A percentile compares a stretch with the other conserved stretches of the same genome.
These are phyloP conservation scores for Gaertneriomyces sp. DNA, from an alignment of 192 early-diverging fungal species.

Conservation along the genomic window DNA sequence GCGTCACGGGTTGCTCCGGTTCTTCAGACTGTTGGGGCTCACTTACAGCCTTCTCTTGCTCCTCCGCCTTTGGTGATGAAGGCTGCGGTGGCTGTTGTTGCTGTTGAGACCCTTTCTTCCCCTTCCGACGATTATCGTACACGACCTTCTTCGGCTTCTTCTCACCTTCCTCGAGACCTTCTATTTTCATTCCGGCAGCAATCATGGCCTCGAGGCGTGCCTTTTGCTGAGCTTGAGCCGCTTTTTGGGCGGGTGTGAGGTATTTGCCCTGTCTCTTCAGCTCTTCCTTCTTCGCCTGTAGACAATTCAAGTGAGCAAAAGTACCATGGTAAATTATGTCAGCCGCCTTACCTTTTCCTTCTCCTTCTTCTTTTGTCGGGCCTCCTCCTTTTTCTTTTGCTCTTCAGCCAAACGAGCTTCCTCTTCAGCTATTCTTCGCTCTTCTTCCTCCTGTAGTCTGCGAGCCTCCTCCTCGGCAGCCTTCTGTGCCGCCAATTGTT, in stretches of 20 bases:
- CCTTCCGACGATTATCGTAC: conserved; percentile 75
- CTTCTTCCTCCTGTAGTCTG: conserved; percentile 37
- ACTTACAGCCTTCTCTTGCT: conserved; percentile 34
- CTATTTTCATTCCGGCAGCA: conserved; percentile 73
- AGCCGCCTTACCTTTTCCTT: conserved; percentile 56
- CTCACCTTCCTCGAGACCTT: conserved; percentile 46
- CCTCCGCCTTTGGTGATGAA: conserved; percentile 41
- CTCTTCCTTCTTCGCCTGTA: conserved; percentile 77
- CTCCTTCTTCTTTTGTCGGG: conserved; percentile 74
- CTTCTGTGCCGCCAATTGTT: conserved; percentile 27
- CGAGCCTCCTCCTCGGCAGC: conserved; percentile 77
- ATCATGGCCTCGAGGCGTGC: conserved; percentile 73
- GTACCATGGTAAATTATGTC: not conserved
- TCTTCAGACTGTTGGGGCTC: conserved; percentile 27
- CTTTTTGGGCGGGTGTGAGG: conserved; percentile 89
- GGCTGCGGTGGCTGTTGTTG: conserved; percentile 35
- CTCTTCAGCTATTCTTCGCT: conserved; percentile 54
- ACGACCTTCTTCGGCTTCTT: conserved; percentile 67
- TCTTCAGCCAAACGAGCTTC: conserved; percentile 59
- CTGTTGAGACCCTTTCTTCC: conserved; percentile 23
- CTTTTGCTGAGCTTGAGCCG: conserved; percentile 67
- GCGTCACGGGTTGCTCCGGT: conserved; percentile 12
- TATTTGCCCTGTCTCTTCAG: conserved; percentile 89
- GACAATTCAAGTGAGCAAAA: not conserved
- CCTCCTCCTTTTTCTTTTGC: conserved; percentile 70